Evolutionary conservation across 768 basidiomycete genomes (phyloP), one percentile per base, ranked within the genome.

Genomic region (Russula earlei): DNA sequence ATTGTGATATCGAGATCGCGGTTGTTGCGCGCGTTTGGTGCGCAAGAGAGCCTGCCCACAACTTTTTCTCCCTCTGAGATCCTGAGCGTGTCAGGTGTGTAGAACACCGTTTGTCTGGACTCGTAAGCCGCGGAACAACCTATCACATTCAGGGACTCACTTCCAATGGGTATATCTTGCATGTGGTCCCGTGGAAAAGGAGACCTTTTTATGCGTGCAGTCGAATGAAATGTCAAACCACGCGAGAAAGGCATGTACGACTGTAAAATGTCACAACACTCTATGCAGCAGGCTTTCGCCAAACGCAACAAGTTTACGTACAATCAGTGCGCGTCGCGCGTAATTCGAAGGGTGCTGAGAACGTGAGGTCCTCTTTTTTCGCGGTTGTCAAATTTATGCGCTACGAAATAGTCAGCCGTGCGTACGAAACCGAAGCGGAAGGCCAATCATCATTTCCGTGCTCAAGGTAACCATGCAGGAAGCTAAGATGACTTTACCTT

Each of bases 221-320:
- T 89, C 86, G 74, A 99, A 99, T 40, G 84, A 78, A 67, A 95
- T 87, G 69, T 99, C 96, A 72, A 99, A 99, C 96, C 96, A 99
- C 33, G 92, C 93, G 48, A 99, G 83, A 83, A 97, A 96, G 22
- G 96, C 96, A 67, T 99, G 96, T 25, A 92, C 77, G 68, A 94
- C 94, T 98, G 64, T 11, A 54, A 36, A 42, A 31, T 31, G 10
- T 31, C 15, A 46, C 40, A 49, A 37, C 33, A 44, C 59, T 44
- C 60, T n/a, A 60, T 31, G 34, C 27, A 7, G 22, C 20, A 34
- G 29, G 41, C 25, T 15, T 24, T 24, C 17, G 4, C 48, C 11
- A 5, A 38, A 24, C 33, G 49, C 49, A 25, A 36, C 17, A 29
- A 11, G 45, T 50, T 33, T 50, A 74, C 85, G 59, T 62, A 96